phyloP scores from a whole-genome alignment of 192 early-diverging fungal species.

The Backusella psychrophila region DNA sequence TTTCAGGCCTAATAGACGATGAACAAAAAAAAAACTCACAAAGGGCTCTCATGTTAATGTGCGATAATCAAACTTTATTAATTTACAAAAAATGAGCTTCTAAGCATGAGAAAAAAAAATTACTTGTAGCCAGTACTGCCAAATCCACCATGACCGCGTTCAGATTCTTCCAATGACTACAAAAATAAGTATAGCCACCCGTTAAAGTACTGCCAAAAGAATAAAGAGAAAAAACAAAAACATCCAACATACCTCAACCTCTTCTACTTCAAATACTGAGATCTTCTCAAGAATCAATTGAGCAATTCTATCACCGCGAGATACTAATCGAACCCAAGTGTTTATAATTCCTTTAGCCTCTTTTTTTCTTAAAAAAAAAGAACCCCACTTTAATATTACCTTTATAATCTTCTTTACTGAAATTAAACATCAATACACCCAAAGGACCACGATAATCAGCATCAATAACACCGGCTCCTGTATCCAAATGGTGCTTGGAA shows the following conservation, averaged over 20 bases:
- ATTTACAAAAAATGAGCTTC: no score
- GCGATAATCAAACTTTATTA: no score
- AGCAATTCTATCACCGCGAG: slow-evolving; percentile 91
- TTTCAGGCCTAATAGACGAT: no score
- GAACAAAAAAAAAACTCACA: no score
- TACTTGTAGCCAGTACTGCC: slow-evolving; percentile 21
- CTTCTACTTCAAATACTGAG: slow-evolving; percentile 72
- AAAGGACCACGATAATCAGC: slow-evolving; percentile 87
- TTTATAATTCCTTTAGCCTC: not conserved
- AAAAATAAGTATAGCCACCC: not conserved
- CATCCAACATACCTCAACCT: slow-evolving; percentile 63
- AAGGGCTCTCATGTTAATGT: no score
- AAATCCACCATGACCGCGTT: slow-evolving; percentile 17
- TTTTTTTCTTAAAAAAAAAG: not conserved
- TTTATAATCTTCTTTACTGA: slow-evolving; percentile 61
- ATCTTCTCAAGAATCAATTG: slow-evolving; percentile 93
- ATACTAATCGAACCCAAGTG: slow-evolving; percentile 49
- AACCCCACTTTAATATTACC: slow-evolving; percentile 14
- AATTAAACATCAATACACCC: slow-evolving; percentile 89
- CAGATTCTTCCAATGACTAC: slow-evolving; percentile 20
- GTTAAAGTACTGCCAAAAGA: not conserved
- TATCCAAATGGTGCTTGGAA: slow-evolving; percentile 85
- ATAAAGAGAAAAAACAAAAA: no score
- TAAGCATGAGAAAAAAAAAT: not conserved
- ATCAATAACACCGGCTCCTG: slow-evolving; percentile 91